A percentile compares a stretch with the other conserved stretches of the same genome.
phyloP scores from a whole-genome alignment of 2,329 filamentous ascomycete genomes.

The Ascocoryne sarcoides region DNA sequence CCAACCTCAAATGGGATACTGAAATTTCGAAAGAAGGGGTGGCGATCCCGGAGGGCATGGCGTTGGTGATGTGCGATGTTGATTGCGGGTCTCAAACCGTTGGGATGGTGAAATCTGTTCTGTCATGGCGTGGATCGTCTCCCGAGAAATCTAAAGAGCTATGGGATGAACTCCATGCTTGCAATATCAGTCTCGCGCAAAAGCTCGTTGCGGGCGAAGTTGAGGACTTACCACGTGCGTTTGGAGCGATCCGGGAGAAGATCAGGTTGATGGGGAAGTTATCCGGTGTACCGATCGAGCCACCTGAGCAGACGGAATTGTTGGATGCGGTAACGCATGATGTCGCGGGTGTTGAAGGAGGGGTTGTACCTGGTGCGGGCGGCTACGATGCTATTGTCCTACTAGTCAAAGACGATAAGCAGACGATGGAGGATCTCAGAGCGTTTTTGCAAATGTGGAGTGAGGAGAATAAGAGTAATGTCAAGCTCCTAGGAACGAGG shows the following conservation, averaged over 20 bases:
- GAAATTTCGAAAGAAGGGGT: constrained; percentile 64
- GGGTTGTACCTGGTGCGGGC: constrained; percentile 88
- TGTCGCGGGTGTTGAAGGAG: constrained; percentile 75
- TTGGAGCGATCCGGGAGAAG: constrained; percentile 45
- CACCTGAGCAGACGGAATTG: constrained; percentile 72
- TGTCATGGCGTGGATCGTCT: constrained; percentile 67
- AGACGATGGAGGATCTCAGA: constrained; percentile 51
- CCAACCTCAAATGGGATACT: constrained; percentile 60
- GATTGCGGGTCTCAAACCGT: constrained; percentile 91
- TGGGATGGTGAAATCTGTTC: constrained; percentile 87
- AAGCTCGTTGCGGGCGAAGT: constrained; percentile 45
- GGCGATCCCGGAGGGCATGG: constrained; percentile 61
- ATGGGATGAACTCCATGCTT: constrained; percentile 66
- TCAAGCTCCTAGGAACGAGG: constrained; percentile 59
- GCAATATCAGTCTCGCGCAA: constrained; percentile 62
- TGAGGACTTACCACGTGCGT: constrained; percentile 37
- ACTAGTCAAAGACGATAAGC: constrained; percentile 63
- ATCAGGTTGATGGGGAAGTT: constrained; percentile 68
- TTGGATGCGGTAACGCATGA: constrained; percentile 62
- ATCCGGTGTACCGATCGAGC: constrained; percentile 82
- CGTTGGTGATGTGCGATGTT: constrained; percentile 89
- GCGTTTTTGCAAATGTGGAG: constrained; percentile 60
- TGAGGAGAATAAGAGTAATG: constrained; percentile 47
- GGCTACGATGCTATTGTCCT: constrained; percentile 86
- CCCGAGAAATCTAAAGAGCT: constrained; percentile 55